Conservation (phyloP, 148 eudicot genomes). For the Chenopodium suecicum region DNA sequence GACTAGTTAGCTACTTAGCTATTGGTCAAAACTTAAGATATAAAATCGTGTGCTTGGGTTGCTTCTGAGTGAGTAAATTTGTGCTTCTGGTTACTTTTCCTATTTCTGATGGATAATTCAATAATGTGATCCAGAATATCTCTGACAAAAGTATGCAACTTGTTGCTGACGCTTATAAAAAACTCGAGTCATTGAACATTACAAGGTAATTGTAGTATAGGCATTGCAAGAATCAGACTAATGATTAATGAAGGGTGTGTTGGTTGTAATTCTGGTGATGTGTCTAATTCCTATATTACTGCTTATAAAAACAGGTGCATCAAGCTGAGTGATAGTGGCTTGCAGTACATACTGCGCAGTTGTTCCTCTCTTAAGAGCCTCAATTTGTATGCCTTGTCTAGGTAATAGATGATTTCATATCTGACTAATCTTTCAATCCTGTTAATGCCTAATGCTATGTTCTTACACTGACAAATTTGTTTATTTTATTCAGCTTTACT, state of each 20-base stretch:
- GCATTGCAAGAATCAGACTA: slow-evolving; percentile 2
- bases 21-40: neutral
- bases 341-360: slow-evolving; percentile 59
- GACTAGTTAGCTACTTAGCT: neutral
- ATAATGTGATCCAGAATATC: slow-evolving; percentile 49
- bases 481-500: slow-evolving; percentile 54
- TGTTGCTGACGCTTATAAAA: slow-evolving; percentile 57
- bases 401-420: slow-evolving; percentile 36
- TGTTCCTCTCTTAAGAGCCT: slow-evolving; percentile 68
- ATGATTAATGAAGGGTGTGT: neutral
- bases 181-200: slow-evolving; percentile 63
- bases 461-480: slow-evolving; percentile 17
- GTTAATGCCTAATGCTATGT: neutral
- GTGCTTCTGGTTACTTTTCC: neutral
- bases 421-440: neutral
- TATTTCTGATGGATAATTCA: slow-evolving; percentile 10
- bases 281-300: slow-evolving; percentile 5
- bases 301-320: slow-evolving; percentile 59
- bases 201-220: slow-evolving; percentile 55
- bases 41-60: neutral
- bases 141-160: slow-evolving; percentile 71
- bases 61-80: neutral
- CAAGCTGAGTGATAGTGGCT: slow-evolving; percentile 77
- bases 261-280: neutral
- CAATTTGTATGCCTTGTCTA: slow-evolving; percentile 88